Percentiles rank a stretch among this genome's conserved stretches.
Evolutionary conservation across 2,329 filamentous ascomycete species (phyloP).

Genomic region (Aspergillus vadensis): DNA sequence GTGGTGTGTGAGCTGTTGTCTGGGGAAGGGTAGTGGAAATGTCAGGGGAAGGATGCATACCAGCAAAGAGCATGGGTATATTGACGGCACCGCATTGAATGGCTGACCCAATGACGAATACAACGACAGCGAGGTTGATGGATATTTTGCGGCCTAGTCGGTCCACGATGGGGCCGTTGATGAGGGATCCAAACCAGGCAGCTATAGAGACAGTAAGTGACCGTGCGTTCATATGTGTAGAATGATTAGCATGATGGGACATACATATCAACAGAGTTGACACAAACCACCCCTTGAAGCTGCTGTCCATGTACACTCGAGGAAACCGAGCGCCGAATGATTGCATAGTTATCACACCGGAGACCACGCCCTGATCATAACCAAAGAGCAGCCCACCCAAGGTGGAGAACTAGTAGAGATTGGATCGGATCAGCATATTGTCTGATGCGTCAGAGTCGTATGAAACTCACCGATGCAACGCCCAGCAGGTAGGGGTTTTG

Average conservation of each 20-base stretch:
- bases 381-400: slow-evolving; percentile 51
- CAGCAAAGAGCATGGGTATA: slow-evolving; percentile 46
- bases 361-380: slow-evolving; percentile 55
- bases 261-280: slow-evolving; percentile 51
- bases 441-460: background rate
- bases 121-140: slow-evolving; percentile 53
- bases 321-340: slow-evolving; percentile 47
- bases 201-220: slow-evolving; percentile 29
- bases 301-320: slow-evolving; percentile 45
- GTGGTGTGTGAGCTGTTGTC: background rate
- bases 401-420: slow-evolving; percentile 38
- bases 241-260: slow-evolving; percentile 5
- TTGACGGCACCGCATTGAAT: slow-evolving; percentile 49
- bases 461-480: slow-evolving; percentile 43
- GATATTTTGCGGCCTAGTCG: slow-evolving; percentile 55
- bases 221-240: background rate
- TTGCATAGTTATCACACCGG: slow-evolving; percentile 52
- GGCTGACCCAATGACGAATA: slow-evolving; percentile 56
- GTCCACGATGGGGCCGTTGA: slow-evolving; percentile 53
- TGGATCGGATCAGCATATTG: background rate
- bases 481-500: slow-evolving; percentile 51
- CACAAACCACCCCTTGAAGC: slow-evolving; percentile 57
- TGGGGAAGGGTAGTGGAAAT: background rate
- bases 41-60: slow-evolving; percentile 33
- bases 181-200: slow-evolving; percentile 54